Percentiles rank a stretch among this genome's conserved stretches.
Evolutionary conservation across 176 grass and related monocot genomes (phyloP).

Genomic region (Secale cereale): DNA sequence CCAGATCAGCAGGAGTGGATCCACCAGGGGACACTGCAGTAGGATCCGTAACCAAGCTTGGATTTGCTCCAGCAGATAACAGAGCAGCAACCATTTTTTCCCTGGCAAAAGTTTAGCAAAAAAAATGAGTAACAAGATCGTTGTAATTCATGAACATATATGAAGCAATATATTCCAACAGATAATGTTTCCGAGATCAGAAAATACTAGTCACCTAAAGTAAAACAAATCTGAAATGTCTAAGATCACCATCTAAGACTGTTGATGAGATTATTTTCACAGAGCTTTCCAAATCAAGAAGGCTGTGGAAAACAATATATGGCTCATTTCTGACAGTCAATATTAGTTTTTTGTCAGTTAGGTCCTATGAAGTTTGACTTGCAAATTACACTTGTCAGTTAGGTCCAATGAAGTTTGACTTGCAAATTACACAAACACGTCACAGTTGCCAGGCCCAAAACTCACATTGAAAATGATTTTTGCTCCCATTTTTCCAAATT

Average conservation of each 20-base stretch:
- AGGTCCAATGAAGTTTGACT: conserved; percentile 7
- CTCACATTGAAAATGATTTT: not conserved
- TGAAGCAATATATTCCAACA: not conserved
- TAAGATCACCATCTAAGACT: conserved; percentile 6
- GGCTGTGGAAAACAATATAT: conserved; percentile 22
- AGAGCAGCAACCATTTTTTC: conserved; percentile 91
- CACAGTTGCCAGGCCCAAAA: not conserved
- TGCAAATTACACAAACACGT: conserved; percentile 6
- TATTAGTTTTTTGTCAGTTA: not conserved
- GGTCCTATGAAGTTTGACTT: conserved; percentile 5
- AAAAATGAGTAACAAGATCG: conserved; percentile 12
- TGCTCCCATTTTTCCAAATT: not conserved
- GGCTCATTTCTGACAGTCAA: not conserved
- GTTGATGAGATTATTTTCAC: not conserved
- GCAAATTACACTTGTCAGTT: conserved; percentile 2
- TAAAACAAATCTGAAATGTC: not conserved
- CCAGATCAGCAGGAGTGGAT: conserved; percentile 75
- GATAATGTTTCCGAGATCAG: conserved; percentile 9
- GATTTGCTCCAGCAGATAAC: conserved; percentile 96
- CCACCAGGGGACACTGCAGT: conserved; percentile 58
- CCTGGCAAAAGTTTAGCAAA: conserved; percentile 44
- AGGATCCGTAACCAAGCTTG: conserved; percentile 95
- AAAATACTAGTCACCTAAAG: conserved; percentile 5
- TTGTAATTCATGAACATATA: not conserved
- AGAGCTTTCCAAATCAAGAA: not conserved